Evolutionary conservation across 495 filamentous ascomycete species (phyloP).

Genomic region (Aspergillus bertholletiae): DNA sequence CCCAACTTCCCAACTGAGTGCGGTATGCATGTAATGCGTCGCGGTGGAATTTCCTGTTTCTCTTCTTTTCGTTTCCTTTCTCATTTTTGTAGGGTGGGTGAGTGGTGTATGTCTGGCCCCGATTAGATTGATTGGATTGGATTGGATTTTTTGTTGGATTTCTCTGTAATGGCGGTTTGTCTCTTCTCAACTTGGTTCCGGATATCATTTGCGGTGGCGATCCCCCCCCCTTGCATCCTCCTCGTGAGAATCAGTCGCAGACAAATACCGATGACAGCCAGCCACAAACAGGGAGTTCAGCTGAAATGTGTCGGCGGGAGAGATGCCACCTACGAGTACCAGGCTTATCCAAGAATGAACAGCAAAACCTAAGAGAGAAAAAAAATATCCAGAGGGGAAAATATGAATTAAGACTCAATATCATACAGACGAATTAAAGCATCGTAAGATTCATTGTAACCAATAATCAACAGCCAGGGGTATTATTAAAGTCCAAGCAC

Average conservation of each 20-base stretch:
- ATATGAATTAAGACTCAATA: not conserved
- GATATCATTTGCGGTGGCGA: not conserved
- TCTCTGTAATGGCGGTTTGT: not conserved
- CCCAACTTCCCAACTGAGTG: conserved; percentile 4
- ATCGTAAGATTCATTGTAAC: not conserved
- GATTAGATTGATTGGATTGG: too few relatives aligned
- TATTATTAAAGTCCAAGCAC: conserved; percentile 26
- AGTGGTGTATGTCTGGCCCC: too few relatives aligned
- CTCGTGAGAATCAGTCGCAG: conserved; percentile 25
- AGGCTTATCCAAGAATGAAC: not conserved
- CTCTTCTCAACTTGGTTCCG: conserved; percentile 6
- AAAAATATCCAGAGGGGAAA: too few relatives aligned
- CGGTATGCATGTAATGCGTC: conserved; percentile 10
- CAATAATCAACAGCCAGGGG: conserved; percentile 15
- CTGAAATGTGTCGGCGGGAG: not conserved
- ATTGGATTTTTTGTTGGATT: too few relatives aligned
- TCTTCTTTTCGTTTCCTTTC: not conserved
- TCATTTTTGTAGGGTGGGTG: too few relatives aligned
- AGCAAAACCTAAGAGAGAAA: too few relatives aligned
- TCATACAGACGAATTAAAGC: not conserved
- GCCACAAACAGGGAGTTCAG: conserved; percentile 17
- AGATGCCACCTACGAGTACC: too few relatives aligned
- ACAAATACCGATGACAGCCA: conserved; percentile 17
- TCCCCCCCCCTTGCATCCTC: conserved; percentile 25
- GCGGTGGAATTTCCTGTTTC: not conserved